Evolutionary conservation across 768 basidiomycete genomes (phyloP).

Genomic region (Tylopilus sp.): DNA sequence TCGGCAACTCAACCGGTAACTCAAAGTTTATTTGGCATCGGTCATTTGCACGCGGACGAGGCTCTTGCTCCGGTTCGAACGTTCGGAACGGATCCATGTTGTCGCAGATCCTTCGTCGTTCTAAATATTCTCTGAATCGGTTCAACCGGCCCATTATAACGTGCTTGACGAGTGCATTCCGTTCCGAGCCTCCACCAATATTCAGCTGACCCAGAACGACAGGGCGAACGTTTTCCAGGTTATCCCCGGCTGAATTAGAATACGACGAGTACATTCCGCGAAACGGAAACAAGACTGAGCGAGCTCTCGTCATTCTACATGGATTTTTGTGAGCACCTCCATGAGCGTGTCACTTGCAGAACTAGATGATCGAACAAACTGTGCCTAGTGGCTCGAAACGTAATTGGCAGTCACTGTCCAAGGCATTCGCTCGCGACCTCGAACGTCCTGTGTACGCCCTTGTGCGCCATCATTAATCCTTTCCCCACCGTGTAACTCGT

Average conservation of each 20-base stretch:
- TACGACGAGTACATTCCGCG: conserved; percentile 32
- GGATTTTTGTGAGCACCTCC: conserved; percentile 53
- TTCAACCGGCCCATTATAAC: neutral
- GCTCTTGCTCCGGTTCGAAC: neutral
- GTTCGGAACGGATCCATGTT: conserved; percentile 9
- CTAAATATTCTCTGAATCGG: neutral
- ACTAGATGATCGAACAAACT: conserved; percentile 1
- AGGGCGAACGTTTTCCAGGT: conserved; percentile 20
- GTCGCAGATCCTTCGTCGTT: neutral
- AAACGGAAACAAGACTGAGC: conserved; percentile 31
- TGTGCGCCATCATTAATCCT: conserved; percentile 34
- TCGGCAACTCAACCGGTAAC: conserved; percentile 3
- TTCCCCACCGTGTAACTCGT: neutral
- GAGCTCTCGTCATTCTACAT: conserved; percentile 56
- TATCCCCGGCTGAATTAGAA: conserved; percentile 26
- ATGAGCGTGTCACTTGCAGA: neutral
- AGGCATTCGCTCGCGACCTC: conserved; percentile 64
- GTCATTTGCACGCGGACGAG: neutral
- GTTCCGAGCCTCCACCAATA: no score
- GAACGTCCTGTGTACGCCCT: conserved; percentile 70
- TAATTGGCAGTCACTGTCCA: conserved; percentile 83
- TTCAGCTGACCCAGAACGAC: conserved; percentile 9
- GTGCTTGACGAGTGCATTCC: conserved; percentile 5
- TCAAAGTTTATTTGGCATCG: no score
- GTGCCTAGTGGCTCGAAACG: conserved; percentile 73